Conservation (phyloP, 352 stramenopile genomes). For the Phytophthora pluvialis region DNA sequence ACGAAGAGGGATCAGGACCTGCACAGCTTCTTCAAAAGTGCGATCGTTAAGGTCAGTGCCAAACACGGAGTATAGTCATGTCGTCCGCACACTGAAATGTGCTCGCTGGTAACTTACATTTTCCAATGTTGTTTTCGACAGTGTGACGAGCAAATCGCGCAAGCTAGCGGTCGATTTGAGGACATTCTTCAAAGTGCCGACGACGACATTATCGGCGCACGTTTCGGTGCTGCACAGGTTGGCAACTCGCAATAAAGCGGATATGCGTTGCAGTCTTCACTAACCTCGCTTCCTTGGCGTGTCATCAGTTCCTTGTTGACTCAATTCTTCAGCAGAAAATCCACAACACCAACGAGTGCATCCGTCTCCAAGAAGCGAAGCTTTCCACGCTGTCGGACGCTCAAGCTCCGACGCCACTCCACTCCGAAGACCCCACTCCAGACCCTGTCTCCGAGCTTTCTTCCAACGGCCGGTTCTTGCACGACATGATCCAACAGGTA, state of each 20-base stretch:
- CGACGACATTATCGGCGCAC: constrained; percentile 42
- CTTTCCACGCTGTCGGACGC: constrained; percentile 16
- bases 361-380: constrained; percentile 41
- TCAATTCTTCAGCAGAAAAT: constrained; percentile 70
- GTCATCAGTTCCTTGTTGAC: constrained; percentile 55
- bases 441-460: constrained; percentile 18
- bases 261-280: not conserved
- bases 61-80: not conserved
- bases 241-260: not conserved
- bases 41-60: constrained; percentile 32
- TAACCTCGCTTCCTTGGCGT: not conserved
- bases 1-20: constrained; percentile 39
- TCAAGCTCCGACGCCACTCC: not conserved
- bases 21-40: constrained; percentile 43
- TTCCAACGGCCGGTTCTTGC: constrained; percentile 49
- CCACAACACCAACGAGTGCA: constrained; percentile 46
- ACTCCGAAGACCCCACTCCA: not conserved
- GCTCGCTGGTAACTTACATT: not conserved
- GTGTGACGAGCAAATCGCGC: constrained; percentile 59
- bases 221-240: constrained; percentile 63
- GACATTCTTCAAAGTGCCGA: constrained; percentile 54
- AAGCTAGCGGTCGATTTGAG: constrained; percentile 50
- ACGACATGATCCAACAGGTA: constrained; percentile 75
- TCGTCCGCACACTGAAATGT: not conserved
- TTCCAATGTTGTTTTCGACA: constrained; percentile 19